Evolutionary conservation across 768 basidiomycete species (phyloP).

Genomic region (Sporobolomyces pararoseus): DNA sequence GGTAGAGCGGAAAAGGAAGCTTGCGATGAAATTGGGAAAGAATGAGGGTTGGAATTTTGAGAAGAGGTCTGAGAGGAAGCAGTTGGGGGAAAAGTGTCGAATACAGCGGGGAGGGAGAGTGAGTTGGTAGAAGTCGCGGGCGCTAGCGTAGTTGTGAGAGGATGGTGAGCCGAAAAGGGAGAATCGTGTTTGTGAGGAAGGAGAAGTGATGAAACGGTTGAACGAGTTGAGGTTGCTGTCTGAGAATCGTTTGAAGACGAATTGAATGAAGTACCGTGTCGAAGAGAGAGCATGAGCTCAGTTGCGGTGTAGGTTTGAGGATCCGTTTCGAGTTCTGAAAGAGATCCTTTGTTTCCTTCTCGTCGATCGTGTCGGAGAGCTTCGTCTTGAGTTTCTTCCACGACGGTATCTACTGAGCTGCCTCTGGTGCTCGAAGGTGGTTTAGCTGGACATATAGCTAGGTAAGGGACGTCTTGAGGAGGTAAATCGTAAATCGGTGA

Average conservation of each 20-base stretch:
- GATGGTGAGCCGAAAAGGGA: not conserved
- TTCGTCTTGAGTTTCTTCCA: not conserved
- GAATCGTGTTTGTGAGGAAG: not conserved
- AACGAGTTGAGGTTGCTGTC: not conserved
- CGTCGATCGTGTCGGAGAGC: not conserved
- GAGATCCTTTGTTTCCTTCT: not conserved
- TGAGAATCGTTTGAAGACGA: not conserved
- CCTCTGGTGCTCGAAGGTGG: not conserved
- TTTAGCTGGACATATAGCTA: constrained; percentile 16
- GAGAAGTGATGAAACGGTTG: not conserved
- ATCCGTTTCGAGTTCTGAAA: not conserved
- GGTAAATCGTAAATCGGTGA: not conserved
- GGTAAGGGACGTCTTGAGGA: not conserved
- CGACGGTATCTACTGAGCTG: not conserved
- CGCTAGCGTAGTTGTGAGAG: not conserved
- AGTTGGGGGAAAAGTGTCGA: not conserved
- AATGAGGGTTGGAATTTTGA: not conserved
- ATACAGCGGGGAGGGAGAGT: not conserved
- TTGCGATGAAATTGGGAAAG: not conserved
- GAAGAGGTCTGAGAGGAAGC: not conserved
- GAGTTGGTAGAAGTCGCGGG: not conserved
- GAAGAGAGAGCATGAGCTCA: constrained; percentile 4
- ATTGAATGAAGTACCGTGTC: not conserved
- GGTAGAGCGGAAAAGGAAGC: constrained; percentile 14
- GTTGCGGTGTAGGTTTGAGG: not conserved